Conservation (phyloP, 2,329 filamentous ascomycete species). For the Zymoseptoria crescenta region DNA sequence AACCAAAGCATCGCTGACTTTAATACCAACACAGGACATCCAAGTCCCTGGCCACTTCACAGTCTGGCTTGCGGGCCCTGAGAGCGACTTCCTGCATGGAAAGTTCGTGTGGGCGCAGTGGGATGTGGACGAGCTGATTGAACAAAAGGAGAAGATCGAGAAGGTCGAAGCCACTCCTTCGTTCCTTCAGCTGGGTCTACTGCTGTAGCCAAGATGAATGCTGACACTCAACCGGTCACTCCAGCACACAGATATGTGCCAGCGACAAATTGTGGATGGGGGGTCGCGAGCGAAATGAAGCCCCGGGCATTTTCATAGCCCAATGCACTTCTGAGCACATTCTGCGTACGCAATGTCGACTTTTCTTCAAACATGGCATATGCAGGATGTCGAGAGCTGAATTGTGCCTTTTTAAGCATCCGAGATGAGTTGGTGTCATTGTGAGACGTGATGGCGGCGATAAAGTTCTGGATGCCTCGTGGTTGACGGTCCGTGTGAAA, state of each 20-base stretch:
- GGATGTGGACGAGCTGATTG: conserved; percentile 19
- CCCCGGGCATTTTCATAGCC: too few species aligned
- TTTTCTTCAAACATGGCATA: too few species aligned
- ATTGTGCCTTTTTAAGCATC: too few species aligned
- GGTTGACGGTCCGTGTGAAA: background rate
- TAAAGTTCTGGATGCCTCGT: background rate
- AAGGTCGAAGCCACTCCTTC: conserved; percentile 5
- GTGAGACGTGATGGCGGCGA: background rate
- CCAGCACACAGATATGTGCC: background rate
- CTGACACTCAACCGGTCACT: too few species aligned
- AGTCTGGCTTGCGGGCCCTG: conserved; percentile 30
- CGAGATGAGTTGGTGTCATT: background rate
- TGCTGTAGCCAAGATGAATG: background rate
- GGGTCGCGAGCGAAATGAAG: too few species aligned
- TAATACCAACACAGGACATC: conserved; percentile 3
- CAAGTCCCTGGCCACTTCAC: conserved; percentile 22
- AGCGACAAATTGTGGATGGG: too few species aligned
- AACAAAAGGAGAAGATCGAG: conserved; percentile 8
- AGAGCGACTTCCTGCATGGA: conserved; percentile 30
- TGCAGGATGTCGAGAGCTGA: too few species aligned
- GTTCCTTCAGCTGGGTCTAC: conserved; percentile 17
- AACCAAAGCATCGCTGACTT: background rate
- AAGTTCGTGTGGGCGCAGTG: conserved; percentile 22
- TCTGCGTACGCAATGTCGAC: too few species aligned
- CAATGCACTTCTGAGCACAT: too few species aligned